A percentile compares a stretch with the other conserved stretches of the same genome.
phyloP scores from a whole-genome alignment of 1,284 basidiomycete genomes.

The Pseudomicrostroma phylloplanum region DNA sequence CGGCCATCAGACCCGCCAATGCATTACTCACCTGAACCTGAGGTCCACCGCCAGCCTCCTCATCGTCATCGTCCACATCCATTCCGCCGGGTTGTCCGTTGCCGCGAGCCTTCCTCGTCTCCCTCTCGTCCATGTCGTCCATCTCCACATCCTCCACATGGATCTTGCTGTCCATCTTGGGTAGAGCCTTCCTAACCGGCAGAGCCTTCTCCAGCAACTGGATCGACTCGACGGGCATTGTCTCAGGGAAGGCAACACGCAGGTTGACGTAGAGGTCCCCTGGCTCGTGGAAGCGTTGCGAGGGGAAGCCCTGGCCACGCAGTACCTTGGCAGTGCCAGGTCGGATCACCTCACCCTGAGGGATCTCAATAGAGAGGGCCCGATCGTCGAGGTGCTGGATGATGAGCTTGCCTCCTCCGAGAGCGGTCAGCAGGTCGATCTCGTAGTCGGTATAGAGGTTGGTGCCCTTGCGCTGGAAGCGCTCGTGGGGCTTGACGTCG shows the following conservation, averaged over 20 bases:
- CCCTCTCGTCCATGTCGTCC: constrained; percentile 72
- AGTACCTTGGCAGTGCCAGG: constrained; percentile 80
- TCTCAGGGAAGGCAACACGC: constrained; percentile 81
- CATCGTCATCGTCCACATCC: constrained; percentile 64
- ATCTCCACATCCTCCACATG: constrained; percentile 78
- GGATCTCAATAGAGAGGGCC: constrained; percentile 72
- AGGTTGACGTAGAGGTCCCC: constrained; percentile 89
- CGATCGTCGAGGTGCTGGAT: constrained; percentile 93
- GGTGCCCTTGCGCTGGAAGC: constrained; percentile 87
- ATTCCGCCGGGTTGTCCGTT: constrained; percentile 53
- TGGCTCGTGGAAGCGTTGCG: constrained; percentile 90
- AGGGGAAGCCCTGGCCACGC: constrained; percentile 94
- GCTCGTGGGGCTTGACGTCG: constrained; percentile 87
- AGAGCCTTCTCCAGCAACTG: constrained; percentile 78
- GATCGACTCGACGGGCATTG: constrained; percentile 65
- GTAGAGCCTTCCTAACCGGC: constrained; percentile 67
- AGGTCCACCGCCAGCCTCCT: constrained; percentile 47
- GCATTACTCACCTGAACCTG: constrained; percentile 34
- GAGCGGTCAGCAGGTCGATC: constrained; percentile 85
- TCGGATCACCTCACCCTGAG: constrained; percentile 82
- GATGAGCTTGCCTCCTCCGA: constrained; percentile 82
- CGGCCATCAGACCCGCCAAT: too few relatives aligned
- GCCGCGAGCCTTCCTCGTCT: constrained; percentile 56
- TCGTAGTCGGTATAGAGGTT: constrained; percentile 82
- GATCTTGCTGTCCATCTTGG: constrained; percentile 65